phyloP scores from a whole-genome alignment of 2,329 filamentous ascomycete species.

The Zalaria sp. region DNA sequence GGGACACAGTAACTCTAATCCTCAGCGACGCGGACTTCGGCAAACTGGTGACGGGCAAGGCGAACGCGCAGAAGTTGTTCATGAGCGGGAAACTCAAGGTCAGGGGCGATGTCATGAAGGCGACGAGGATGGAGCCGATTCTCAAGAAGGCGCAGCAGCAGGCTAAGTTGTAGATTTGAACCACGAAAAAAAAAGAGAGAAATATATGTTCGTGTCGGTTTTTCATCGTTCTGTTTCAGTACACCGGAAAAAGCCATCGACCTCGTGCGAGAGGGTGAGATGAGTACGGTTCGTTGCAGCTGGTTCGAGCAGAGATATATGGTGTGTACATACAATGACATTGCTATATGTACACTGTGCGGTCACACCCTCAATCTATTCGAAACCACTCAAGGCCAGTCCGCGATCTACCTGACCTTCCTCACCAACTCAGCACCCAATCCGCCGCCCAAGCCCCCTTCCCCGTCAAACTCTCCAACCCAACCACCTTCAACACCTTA shows the following conservation, averaged over 20 bases:
- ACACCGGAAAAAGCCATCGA: too few species aligned
- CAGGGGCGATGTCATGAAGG: conserved; percentile 97
- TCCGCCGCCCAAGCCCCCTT: conserved; percentile 41
- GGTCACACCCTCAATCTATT: too few species aligned
- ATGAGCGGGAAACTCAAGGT: conserved; percentile 99
- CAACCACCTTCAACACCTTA: conserved; percentile 36
- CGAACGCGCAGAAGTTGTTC: conserved; percentile 88
- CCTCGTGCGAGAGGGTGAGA: too few species aligned
- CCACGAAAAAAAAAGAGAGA: too few species aligned
- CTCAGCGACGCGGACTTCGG: conserved; percentile 80
- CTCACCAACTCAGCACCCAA: conserved; percentile 42
- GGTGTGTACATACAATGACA: too few species aligned
- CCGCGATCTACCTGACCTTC: too few species aligned
- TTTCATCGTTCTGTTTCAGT: too few species aligned
- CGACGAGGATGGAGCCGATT: conserved; percentile 89
- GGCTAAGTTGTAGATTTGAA: conserved; percentile 49
- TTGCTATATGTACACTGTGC: too few species aligned
- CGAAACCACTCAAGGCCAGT: too few species aligned
- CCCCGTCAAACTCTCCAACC: conserved; percentile 33
- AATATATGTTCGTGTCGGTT: too few species aligned
- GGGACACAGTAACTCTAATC: conserved; percentile 52
- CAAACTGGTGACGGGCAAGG: conserved; percentile 70
- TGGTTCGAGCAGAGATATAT: too few species aligned
- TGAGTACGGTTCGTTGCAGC: too few species aligned
- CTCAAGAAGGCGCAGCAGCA: conserved; percentile 75